Percentiles rank a stretch among this genome's conserved stretches.
phyloP scores from a whole-genome alignment of 2,329 filamentous ascomycete species.

The Dactylellina haptotyla region DNA sequence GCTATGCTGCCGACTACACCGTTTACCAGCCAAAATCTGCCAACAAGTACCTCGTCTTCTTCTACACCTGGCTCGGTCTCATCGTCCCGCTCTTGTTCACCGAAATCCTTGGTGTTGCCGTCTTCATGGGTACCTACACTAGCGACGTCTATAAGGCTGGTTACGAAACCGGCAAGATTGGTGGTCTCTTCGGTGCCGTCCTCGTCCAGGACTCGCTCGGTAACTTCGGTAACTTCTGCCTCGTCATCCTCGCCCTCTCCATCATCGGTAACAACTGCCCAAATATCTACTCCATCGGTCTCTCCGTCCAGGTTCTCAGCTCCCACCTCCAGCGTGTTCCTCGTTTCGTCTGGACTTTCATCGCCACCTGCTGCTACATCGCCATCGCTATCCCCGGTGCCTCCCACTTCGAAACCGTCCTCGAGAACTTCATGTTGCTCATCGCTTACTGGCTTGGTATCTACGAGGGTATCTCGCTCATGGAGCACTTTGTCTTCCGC shows the following conservation, averaged over 20 bases:
- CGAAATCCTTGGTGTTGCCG: constrained; percentile 76
- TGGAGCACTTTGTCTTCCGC: constrained; percentile 76
- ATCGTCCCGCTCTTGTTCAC: constrained; percentile 78
- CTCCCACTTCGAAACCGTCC: constrained; percentile 70
- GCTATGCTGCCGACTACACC: constrained; percentile 80
- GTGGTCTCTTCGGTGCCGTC: constrained; percentile 74
- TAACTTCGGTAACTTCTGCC: constrained; percentile 76
- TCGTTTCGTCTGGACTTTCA: constrained; percentile 73
- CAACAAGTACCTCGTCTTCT: constrained; percentile 72
- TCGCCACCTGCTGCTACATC: constrained; percentile 72
- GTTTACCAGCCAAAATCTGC: constrained; percentile 77
- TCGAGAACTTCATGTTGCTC: constrained; percentile 76
- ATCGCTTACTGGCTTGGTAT: constrained; percentile 80
- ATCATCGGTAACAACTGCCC: constrained; percentile 78
- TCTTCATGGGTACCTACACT: constrained; percentile 72
- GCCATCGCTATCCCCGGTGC: constrained; percentile 77
- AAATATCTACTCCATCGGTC: constrained; percentile 76
- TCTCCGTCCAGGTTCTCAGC: constrained; percentile 74
- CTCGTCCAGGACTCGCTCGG: constrained; percentile 70
- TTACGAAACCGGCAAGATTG: constrained; percentile 70
- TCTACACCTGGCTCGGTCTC: constrained; percentile 75
- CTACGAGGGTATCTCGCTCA: constrained; percentile 73
- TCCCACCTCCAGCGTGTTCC: constrained; percentile 71
- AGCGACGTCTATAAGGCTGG: constrained; percentile 68
- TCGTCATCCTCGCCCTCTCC: constrained; percentile 73